Evolutionary conservation across 1,139 yeast species (phyloP).

Genomic region (Geotrichum restrictum): DNA sequence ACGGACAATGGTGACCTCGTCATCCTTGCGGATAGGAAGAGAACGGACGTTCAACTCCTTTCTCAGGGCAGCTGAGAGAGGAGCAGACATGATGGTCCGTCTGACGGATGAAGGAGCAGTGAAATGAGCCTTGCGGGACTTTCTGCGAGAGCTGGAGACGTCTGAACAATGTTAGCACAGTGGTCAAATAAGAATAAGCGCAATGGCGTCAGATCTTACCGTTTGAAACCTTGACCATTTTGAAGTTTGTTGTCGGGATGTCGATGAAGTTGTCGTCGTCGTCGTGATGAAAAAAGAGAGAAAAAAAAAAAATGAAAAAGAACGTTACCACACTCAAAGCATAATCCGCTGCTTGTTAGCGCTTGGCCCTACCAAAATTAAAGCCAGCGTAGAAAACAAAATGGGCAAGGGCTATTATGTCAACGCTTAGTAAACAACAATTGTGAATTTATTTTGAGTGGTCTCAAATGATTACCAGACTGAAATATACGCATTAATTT

Average conservation of each 20-base stretch:
- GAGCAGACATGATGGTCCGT: slow-evolving; percentile 95
- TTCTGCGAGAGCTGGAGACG: slow-evolving; percentile 99
- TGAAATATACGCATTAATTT: not conserved
- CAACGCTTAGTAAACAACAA: not conserved
- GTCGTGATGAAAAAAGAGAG: not conserved
- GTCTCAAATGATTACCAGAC: not conserved
- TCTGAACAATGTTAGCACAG: slow-evolving; percentile 33
- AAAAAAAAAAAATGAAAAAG: not conserved
- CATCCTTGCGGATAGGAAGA: slow-evolving; percentile 97
- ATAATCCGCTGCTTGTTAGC: not conserved
- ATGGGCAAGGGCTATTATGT: not conserved
- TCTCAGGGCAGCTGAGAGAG: slow-evolving; percentile 98
- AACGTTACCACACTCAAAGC: not conserved
- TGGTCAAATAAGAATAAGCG: not conserved
- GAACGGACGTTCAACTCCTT: slow-evolving; percentile 95
- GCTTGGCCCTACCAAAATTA: not conserved
- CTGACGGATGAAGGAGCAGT: slow-evolving; percentile 94
- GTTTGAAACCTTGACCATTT: slow-evolving; percentile 39
- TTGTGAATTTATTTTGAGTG: not conserved
- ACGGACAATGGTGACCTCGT: slow-evolving; percentile 92
- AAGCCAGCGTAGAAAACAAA: not conserved
- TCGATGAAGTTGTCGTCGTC: slow-evolving; percentile 5
- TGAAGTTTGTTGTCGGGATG: slow-evolving; percentile 16
- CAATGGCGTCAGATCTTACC: slow-evolving; percentile 30
- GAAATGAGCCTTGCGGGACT: slow-evolving; percentile 99